Conservation (phyloP, 306 rosid genomes). For the Corylus americana region DNA sequence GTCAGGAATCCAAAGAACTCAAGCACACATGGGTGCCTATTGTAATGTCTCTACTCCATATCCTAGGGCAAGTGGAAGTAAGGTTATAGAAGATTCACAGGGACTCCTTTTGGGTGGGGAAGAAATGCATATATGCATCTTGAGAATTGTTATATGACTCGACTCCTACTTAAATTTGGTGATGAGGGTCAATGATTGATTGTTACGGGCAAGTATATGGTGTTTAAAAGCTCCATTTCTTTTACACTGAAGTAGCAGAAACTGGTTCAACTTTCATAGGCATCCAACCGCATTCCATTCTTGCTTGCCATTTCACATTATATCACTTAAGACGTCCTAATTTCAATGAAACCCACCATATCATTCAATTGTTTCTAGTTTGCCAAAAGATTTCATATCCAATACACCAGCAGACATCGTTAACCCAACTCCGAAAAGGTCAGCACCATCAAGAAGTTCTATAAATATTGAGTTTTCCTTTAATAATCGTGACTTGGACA, state of each 20-base stretch:
- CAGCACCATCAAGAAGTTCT: not conserved
- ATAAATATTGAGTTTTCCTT: not conserved
- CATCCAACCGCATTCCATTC: not conserved
- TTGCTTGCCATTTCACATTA: not conserved
- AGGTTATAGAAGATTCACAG: conserved; percentile 19
- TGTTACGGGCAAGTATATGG: not conserved
- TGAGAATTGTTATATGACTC: not conserved
- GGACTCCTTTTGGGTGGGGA: conserved; percentile 12
- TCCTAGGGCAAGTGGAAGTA: not conserved
- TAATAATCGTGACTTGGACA: not conserved
- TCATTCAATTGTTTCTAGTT: not conserved
- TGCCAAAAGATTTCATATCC: not conserved
- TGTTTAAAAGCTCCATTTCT: not conserved
- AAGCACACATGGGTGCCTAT: not conserved
- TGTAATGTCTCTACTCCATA: not conserved
- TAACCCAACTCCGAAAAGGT: not conserved
- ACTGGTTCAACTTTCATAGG: not conserved
- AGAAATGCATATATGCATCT: conserved; percentile 12
- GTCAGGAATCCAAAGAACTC: not conserved
- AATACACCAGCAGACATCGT: not conserved
- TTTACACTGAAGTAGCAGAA: not conserved
- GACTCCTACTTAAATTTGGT: not conserved
- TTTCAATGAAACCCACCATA: not conserved
- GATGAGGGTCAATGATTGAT: not conserved
- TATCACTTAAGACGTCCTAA: not conserved